A percentile compares a stretch with the other conserved stretches of the same genome.
phyloP scores from a whole-genome alignment of 2,329 filamentous ascomycete genomes.

The Cordyceps fumosorosea region DNA sequence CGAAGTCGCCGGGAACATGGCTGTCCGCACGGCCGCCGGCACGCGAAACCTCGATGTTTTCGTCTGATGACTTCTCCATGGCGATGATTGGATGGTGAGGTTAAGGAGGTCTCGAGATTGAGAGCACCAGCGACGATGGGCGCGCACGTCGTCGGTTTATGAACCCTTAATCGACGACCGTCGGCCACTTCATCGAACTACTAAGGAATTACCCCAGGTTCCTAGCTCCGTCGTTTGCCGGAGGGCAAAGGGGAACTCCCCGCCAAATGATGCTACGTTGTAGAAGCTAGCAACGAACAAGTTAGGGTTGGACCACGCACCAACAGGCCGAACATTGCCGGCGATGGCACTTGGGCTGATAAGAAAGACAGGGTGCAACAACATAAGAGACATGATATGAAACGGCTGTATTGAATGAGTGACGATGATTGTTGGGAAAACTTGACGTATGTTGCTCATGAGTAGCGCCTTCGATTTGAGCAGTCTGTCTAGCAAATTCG shows the following conservation, averaged over 20 bases:
- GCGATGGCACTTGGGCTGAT: background rate
- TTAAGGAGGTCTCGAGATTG: background rate
- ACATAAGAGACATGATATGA: no score
- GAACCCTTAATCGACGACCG: background rate
- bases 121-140: background rate
- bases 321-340: background rate
- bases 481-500: no score
- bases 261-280: constrained; percentile 1
- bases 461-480: no score
- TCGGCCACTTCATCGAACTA: background rate
- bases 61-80: constrained; percentile 1
- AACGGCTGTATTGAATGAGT: no score
- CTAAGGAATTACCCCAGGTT: background rate
- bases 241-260: background rate
- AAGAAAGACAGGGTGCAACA: no score
- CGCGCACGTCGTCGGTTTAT: background rate
- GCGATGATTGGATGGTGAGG: background rate
- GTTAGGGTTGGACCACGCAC: background rate
- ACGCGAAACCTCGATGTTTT: background rate
- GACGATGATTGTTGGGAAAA: no score
- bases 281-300: background rate
- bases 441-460: no score
- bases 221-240: background rate
- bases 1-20: background rate
- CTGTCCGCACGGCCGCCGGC: background rate